Evolutionary conservation across 768 basidiomycete species (phyloP), one percentile per base, ranked within the genome.

Genomic region (Tylopilus subfusipes): DNA sequence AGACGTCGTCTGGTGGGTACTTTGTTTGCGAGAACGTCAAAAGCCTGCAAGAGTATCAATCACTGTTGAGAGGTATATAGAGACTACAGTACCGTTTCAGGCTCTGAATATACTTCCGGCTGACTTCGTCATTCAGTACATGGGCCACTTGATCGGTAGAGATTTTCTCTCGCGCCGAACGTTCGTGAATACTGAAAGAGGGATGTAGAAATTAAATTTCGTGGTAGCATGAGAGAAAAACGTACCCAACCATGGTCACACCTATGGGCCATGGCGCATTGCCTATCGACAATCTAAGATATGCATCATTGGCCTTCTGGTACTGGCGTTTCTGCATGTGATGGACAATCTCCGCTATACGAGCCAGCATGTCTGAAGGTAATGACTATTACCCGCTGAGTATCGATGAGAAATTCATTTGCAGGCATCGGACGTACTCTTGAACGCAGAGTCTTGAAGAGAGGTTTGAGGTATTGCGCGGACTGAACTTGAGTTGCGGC

Each of bases 251-350:
- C 90, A 96, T 96, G 56, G 97, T 99, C 10, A 99, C 97, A 40
- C 97, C 97, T 65, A 99, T 99, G 2, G 97, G 97, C 97, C 97
- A 99, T 3, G 97, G 95, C 0, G 97, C 96, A 64, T 97, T 99
- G 31, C 97, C 97, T 59, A 99, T 99, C 6, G 92, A 94, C 36
- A 99, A 76, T 8, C 97, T 88, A 22, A 99, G 83, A 69, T 99
- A 99, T 0, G 95, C 88, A 68, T 99, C 97, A 64, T 98, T 99
- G 3, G 97, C 96, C 51, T 78, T 82, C 70, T 98, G 93, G 63
- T 99, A 99, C 69, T 95, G 85, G 27, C 97, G 86, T 59, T 83
- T 88, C 70, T 99, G 97, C 93, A 97, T 96, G 72, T 93, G 75
- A 66, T 98, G 90, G 8, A 98, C 90, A 50, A 99, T 95, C 72